Base-by-base conservation (phyloP, 257 asterid species). In the Plantago ovata region DNA sequence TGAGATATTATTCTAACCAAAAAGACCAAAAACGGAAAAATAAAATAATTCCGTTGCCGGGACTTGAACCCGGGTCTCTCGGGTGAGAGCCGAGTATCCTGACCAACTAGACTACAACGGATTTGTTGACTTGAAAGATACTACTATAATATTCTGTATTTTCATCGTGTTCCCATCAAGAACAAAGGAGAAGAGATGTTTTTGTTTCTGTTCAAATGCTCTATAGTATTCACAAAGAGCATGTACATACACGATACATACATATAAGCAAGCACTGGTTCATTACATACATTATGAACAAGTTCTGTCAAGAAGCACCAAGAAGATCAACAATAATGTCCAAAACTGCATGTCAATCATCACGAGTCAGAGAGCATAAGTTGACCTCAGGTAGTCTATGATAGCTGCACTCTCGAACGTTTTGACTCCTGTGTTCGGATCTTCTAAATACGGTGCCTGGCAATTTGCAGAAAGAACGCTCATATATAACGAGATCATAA, bases 31-130 rank as follows among this genome's bases (percentile, higher is more conserved):
- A n/a, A n/a, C n/a, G n/a, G n/a, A n/a, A n/a, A n/a, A n/a, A 28
- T 0, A 8, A 28, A 28, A 28, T 3, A 28, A 0, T 80, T 91
- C 92, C 92, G 92, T 87, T 87, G 89, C 92, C 89, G 94, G 94
- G 94, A 80, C 82, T 82, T 51, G 93, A 86, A 90, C 95, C 83
- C 94, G 86, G 90, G 91, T 81, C 95, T 77, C 86, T 76, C 83
- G 86, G 94, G 96, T 91, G 96, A 87, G 96, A 85, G 95, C 94
- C 88, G 90, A 87, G 87, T 83, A 85, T 87, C 95, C 95, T 87
- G 28, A 91, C 96, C 95, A 79, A 24, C 96, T 87, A 90, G 94
- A 90, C 94, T 84, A 90, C 96, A 84, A 89, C 36, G 36, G 36
- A 28, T n/a, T n/a, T n/a, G n/a, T n/a, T n/a, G n/a, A n/a, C n/a